phyloP scores from a whole-genome alignment of 179 eudicot species.

The Actinidia arguta region DNA sequence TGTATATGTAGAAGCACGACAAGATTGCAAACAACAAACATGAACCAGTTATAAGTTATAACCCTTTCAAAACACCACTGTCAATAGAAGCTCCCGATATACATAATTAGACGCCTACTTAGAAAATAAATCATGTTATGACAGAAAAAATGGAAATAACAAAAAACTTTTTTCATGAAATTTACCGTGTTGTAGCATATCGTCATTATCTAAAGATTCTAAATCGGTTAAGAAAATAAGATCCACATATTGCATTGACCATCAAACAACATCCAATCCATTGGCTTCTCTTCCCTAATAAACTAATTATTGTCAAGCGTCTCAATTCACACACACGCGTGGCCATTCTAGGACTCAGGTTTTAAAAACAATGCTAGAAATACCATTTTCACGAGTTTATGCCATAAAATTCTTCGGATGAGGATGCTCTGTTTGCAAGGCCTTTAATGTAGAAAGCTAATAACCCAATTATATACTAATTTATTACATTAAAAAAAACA shows the following conservation, averaged over 20 bases:
- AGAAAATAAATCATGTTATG: background rate
- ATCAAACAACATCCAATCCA: too few relatives aligned
- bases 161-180: background rate
- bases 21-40: too few relatives aligned
- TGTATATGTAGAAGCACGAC: too few relatives aligned
- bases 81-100: background rate
- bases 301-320: background rate
- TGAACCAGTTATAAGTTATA: constrained; percentile 14
- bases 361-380: background rate
- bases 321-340: background rate
- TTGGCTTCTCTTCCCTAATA: background rate
- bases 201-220: too few relatives aligned
- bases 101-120: background rate
- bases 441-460: constrained; percentile 7
- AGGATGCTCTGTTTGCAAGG: background rate
- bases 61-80: background rate
- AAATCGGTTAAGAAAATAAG: too few relatives aligned
- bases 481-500: too few relatives aligned
- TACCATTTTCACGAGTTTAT: too few relatives aligned
- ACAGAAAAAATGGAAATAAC: background rate
- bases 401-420: too few relatives aligned
- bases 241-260: too few relatives aligned
- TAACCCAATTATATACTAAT: background rate
- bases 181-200: too few relatives aligned
- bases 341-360: background rate